Evolutionary conservation across 139 green algal genomes (phyloP).

Genomic region (Zygnema cylindricum): DNA sequence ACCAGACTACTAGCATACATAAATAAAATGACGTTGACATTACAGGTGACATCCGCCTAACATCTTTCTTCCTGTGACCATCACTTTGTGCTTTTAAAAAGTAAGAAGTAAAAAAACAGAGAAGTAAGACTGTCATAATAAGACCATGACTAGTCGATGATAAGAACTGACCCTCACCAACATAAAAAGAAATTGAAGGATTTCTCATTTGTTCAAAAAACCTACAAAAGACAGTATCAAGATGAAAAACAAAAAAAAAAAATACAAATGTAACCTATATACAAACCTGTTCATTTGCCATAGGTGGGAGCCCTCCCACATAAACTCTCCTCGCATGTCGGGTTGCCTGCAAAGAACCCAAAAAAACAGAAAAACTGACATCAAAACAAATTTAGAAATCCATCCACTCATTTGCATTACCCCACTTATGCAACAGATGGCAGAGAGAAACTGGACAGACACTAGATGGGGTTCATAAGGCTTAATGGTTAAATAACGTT

Average conservation of each 20-base stretch:
- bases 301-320: conserved; percentile 91
- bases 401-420: conserved; percentile 1
- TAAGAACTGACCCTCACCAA: no score
- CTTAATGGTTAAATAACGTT: not conserved
- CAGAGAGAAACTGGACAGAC: not conserved
- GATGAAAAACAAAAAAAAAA: conserved; percentile 31
- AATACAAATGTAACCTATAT: conserved; percentile 6
- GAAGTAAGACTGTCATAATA: no score
- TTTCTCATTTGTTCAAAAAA: not conserved
- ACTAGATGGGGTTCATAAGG: not conserved
- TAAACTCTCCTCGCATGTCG: conserved; percentile 92
- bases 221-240: no score
- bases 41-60: not conserved
- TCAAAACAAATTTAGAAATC: not conserved
- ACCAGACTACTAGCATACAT: conserved; percentile 1
- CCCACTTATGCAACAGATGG: not conserved
- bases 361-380: not conserved
- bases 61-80: not conserved
- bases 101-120: no score
- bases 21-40: conserved; percentile 3
- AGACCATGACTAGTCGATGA: no score
- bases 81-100: no score
- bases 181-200: no score
- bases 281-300: conserved; percentile 75
- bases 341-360: conserved; percentile 67